phyloP scores from a whole-genome alignment of 75 land plant genomes.

The Ceratopteris richardii region DNA sequence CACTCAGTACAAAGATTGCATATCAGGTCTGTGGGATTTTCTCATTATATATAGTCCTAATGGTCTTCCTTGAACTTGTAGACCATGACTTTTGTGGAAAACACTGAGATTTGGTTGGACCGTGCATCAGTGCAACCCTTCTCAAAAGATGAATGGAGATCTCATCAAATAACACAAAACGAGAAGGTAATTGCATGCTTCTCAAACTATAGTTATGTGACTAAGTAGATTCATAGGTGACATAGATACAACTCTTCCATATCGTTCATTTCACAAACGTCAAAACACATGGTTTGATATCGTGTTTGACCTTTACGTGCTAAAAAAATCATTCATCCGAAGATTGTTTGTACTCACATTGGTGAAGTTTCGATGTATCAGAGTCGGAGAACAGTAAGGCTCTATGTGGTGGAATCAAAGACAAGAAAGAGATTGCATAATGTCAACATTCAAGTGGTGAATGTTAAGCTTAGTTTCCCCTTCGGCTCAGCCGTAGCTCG shows the following conservation, averaged over 20 bases:
- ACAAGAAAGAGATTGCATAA: slow-evolving; percentile 17
- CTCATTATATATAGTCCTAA: too few species aligned
- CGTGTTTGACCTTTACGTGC: not conserved
- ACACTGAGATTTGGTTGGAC: slow-evolving; percentile 24
- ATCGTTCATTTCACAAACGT: not conserved
- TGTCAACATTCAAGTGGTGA: slow-evolving; percentile 18
- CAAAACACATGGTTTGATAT: not conserved
- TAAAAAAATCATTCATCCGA: too few species aligned
- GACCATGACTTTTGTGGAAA: not conserved
- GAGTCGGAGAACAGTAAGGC: slow-evolving; percentile 41
- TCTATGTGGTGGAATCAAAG: slow-evolving; percentile 39
- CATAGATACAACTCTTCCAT: not conserved
- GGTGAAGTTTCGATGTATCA: slow-evolving; percentile 25
- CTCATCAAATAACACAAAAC: slow-evolving; percentile 42
- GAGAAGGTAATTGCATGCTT: slow-evolving; percentile 29
- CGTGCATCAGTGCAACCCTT: slow-evolving; percentile 66
- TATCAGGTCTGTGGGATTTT: not conserved
- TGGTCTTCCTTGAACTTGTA: not conserved
- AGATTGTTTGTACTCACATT: too few species aligned
- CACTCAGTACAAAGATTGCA: not conserved
- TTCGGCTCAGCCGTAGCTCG: slow-evolving; percentile 70
- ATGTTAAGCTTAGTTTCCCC: slow-evolving; percentile 32
- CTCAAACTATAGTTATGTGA: not conserved
- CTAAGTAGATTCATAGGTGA: not conserved
- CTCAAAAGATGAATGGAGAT: slow-evolving; percentile 49